phyloP scores from a whole-genome alignment of 805 yeast genomes.

The Tetrapisispora phaffii region DNA sequence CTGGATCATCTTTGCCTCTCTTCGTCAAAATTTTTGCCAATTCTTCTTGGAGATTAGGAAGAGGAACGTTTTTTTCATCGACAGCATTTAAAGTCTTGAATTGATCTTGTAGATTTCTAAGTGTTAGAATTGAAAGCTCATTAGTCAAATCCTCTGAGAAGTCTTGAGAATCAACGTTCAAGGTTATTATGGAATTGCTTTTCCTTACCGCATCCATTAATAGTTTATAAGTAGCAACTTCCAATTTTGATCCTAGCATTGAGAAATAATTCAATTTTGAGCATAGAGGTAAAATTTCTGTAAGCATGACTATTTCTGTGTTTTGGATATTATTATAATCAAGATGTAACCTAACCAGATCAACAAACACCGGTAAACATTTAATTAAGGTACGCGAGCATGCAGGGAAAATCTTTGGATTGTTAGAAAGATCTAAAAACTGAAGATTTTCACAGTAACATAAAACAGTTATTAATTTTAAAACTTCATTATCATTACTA shows the following conservation, averaged over 20 bases:
- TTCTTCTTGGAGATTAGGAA: constrained; percentile 50
- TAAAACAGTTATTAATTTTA: constrained; percentile 36
- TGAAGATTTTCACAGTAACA: constrained; percentile 49
- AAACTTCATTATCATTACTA: constrained; percentile 24
- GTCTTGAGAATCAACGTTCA: constrained; percentile 53
- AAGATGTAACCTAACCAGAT: constrained; percentile 55
- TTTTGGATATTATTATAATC: constrained; percentile 57
- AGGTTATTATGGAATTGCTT: constrained; percentile 50
- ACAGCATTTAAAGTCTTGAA: constrained; percentile 23
- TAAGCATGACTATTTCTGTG: constrained; percentile 47
- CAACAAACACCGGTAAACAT: constrained; percentile 61
- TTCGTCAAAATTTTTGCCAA: constrained; percentile 34
- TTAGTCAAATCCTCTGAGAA: constrained; percentile 53
- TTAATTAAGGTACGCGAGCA: constrained; percentile 43
- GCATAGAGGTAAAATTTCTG: constrained; percentile 66
- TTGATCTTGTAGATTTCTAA: constrained; percentile 67
- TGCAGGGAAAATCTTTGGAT: constrained; percentile 57
- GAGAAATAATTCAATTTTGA: constrained; percentile 56
- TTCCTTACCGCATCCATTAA: constrained; percentile 56
- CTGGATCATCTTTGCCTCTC: constrained; percentile 18
- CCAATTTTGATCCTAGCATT: constrained; percentile 54
- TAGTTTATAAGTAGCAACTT: constrained; percentile 52
- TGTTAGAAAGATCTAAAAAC: constrained; percentile 71
- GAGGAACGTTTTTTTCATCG: constrained; percentile 26
- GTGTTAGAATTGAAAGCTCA: constrained; percentile 62